Conservation (phyloP, 176 grass and related monocot species). For the Oryza brachyantha region DNA sequence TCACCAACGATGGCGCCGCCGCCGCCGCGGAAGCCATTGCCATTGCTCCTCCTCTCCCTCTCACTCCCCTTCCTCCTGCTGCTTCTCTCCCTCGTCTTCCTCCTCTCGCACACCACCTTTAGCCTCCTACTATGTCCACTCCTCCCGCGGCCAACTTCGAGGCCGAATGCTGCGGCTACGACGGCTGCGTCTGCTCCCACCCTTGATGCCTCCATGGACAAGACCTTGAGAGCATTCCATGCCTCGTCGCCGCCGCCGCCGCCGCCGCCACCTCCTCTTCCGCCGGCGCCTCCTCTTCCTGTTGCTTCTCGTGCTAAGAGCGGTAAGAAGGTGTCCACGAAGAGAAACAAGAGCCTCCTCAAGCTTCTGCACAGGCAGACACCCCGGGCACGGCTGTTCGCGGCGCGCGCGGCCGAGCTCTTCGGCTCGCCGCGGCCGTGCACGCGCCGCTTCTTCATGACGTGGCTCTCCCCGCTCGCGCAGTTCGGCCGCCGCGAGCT, state of each 20-base stretch:
- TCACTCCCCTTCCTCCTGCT: conserved; percentile 33
- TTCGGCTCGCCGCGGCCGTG: conserved; percentile 31
- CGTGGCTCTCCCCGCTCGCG: conserved; percentile 65
- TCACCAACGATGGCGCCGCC: conserved; percentile 4
- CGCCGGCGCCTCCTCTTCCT: neutral
- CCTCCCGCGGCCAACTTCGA: conserved; percentile 14
- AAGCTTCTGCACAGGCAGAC: conserved; percentile 30
- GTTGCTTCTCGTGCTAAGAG: neutral
- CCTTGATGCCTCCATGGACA: conserved; percentile 4
- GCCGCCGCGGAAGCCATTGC: conserved; percentile 30
- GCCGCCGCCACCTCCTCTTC: neutral
- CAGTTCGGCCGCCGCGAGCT: conserved; percentile 68
- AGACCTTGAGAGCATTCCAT: conserved; percentile 18
- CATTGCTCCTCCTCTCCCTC: conserved; percentile 36
- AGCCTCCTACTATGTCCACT: conserved; percentile 42
- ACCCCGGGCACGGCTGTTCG: conserved; percentile 41
- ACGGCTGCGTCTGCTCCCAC: neutral
- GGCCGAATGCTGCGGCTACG: conserved; percentile 5
- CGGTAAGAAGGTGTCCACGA: conserved; percentile 25
- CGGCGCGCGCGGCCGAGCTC: conserved; percentile 47
- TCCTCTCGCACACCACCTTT: conserved; percentile 52
- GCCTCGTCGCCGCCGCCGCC: neutral
- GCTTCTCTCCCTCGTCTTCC: conserved; percentile 31
- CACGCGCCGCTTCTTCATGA: conserved; percentile 68
- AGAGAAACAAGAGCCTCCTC: conserved; percentile 40